Base-by-base conservation (phyloP, 2,329 filamentous ascomycete genomes). In the Tolypocladium paradoxum region DNA sequence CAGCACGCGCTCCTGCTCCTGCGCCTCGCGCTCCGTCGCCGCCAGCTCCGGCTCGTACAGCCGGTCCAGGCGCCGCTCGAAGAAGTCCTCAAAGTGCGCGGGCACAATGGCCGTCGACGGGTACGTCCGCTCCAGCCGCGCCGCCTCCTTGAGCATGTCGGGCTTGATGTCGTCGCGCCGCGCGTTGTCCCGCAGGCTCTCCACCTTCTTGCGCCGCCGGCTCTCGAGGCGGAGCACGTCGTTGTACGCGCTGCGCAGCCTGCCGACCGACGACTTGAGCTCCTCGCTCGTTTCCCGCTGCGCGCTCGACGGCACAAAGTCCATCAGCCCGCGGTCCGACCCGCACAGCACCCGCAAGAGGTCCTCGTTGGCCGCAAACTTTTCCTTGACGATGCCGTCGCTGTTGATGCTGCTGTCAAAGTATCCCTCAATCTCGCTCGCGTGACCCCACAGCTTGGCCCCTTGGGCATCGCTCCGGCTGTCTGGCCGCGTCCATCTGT, bases 41-140 rank as follows among this genome's bases (percentile, higher is more conserved):
- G 85, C 82, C 18, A 87, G 72, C 60, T 97, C 92, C 0, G 80
- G 71, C 57, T 95, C 88, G 66, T 97, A 99, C 48, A 85, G 76
- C 47, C 67, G 70, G 51, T 86, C 82, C 2, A 99, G 78, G 1
- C 90, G 83, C 59, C 84, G 79, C 62, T 95, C 89, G 59, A 97
- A 96, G 48, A 97, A 86, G 51, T 84, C 81, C 63, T 99, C 93
- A 63, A 99, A 97, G 62, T 96, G 90, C 3, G 88, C 87, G 0
- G 92, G 85, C 50, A 90, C 87, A 50, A 99, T 86, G 12, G 84
- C 81, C 37, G 91, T 90, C 70, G 88, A 88, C 0, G 90, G 88
- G 57, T 90, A 92, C 54, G 88, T 85, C 47, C 91, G 83, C 71
- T 97, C 93, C 14, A 97, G 76, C 9, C 90, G 83, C 36, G 87